These are phyloP conservation scores for Nidularia sp. DNA, from an alignment of 768 basidiomycete species.

Conservation along the genomic window DNA sequence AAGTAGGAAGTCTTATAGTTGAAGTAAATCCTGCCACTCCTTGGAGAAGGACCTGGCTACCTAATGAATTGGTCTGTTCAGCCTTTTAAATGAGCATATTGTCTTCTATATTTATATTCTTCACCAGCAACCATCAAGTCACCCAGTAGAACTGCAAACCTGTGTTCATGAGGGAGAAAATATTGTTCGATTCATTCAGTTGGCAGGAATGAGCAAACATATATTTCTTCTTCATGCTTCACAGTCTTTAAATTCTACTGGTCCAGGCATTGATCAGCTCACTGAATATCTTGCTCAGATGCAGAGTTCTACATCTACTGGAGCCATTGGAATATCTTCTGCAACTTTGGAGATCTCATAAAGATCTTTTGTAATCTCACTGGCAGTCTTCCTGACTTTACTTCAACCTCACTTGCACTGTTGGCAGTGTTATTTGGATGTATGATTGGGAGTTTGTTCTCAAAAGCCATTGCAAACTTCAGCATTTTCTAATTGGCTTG, in stretches of 20 bases:
- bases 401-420: too few species aligned
- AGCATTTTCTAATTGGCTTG: too few species aligned
- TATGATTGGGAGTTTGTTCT: too few species aligned
- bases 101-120: neutral
- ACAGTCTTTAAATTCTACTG: conserved; percentile 2
- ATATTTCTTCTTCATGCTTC: conserved; percentile 42
- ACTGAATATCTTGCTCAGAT: too few species aligned
- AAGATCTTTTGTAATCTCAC: too few species aligned
- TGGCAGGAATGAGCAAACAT: conserved; percentile 34
- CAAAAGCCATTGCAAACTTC: too few species aligned
- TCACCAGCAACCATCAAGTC: conserved; percentile 16
- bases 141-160: conserved; percentile 35
- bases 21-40: conserved; percentile 35
- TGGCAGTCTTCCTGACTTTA: too few species aligned
- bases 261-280: neutral
- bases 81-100: neutral
- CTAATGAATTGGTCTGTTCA: conserved; percentile 30
- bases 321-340: too few species aligned
- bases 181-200: conserved; percentile 45
- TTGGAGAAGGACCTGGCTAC: conserved; percentile 36
- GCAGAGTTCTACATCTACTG: too few species aligned
- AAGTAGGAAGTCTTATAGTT: conserved; percentile 37
- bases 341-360: too few species aligned
- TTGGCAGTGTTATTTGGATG: too few species aligned
- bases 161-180: conserved; percentile 40